Evolutionary conservation across 306 rosid species (phyloP), one percentile per base, ranked within the genome.

Genomic region (Leucaena leucocephala): DNA sequence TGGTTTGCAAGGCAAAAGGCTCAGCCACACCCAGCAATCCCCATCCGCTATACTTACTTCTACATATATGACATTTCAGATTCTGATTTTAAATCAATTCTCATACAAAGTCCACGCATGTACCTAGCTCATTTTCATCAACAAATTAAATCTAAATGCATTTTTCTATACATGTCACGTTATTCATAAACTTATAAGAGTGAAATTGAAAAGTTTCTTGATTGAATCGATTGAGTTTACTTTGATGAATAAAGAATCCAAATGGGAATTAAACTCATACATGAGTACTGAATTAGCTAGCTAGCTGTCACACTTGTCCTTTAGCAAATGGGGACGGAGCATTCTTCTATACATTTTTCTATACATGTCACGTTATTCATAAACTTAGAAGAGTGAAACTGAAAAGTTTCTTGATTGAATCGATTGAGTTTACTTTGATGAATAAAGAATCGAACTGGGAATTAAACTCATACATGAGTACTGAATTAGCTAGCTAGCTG

Each of bases 221-320:
- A 0, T 55, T 54, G 4, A 54, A 48, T 54, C 10, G 3, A 13
- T 54, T 6, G 8, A 17, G 22, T 54, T 54, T 54, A 19, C 8
- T 54, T 17, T n/a, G 7, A 17, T 54, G 5, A 21, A 57, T 22
- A 3, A 27, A 22, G 65, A 59, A 27, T 22, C 16, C 10, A 6
- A 27, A 2, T 57, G 34, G 33, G 8, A n/a, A 57, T 27, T 22
- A 57, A 57, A 57, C 15, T 22, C 38, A 11, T 61, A 15, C 27
- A 55, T 55, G 8, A 5, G 12, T 8, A 55, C 42, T 34, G n/a
- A n/a, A n/a, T n/a, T 17, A n/a, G 35, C 21, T 62, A 17, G 67
- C 61, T 45, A 44, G 62, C 59, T 76, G 81, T 76, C 74, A 27
- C n/a, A n/a, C 35, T 27, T 44, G n/a, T 68, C 10, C 61, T 54